These are phyloP conservation scores for Saccharomycopsis crataegensis DNA, from an alignment of 1,139 yeast species.

Conservation along the genomic window DNA sequence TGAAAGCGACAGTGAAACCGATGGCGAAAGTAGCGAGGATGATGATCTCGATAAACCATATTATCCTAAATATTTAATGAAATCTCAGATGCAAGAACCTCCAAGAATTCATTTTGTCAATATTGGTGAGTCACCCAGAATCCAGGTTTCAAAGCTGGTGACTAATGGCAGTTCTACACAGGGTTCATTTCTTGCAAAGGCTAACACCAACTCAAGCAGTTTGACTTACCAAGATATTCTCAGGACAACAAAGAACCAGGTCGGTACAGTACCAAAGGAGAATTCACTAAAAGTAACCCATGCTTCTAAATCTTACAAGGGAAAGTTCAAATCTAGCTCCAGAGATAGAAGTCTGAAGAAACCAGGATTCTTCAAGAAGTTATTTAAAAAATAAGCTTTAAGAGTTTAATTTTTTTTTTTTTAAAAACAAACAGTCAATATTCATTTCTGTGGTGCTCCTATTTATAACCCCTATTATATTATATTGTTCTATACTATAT, in stretches of 20 bases:
- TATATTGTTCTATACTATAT: too few relatives aligned
- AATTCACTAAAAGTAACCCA: slow-evolving; percentile 1
- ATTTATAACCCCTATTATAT: too few relatives aligned
- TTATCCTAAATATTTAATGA: slow-evolving; percentile 2
- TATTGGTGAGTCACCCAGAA: neutral
- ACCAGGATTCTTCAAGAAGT: neutral
- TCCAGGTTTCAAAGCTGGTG: neutral
- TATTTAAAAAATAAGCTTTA: neutral
- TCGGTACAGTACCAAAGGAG: neutral
- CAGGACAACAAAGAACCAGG: slow-evolving; percentile 2
- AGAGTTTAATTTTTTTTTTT: neutral
- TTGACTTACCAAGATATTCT: slow-evolving; percentile 10
- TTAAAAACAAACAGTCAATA: neutral
- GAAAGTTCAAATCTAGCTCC: neutral
- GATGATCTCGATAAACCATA: slow-evolving; percentile 13
- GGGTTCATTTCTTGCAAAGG: neutral
- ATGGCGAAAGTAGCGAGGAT: neutral
- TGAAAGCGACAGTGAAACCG: neutral
- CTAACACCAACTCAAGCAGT: slow-evolving; percentile 1
- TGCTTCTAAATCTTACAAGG: neutral
- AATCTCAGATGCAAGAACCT: neutral
- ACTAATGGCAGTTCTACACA: neutral
- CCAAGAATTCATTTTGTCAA: slow-evolving; percentile 12
- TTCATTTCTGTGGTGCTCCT: neutral
- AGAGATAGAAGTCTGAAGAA: neutral